Evolutionary conservation across 352 stramenopile genomes (phyloP), one percentile per base, ranked within the genome.

Genomic region (Globisporangium uncinulatum): DNA sequence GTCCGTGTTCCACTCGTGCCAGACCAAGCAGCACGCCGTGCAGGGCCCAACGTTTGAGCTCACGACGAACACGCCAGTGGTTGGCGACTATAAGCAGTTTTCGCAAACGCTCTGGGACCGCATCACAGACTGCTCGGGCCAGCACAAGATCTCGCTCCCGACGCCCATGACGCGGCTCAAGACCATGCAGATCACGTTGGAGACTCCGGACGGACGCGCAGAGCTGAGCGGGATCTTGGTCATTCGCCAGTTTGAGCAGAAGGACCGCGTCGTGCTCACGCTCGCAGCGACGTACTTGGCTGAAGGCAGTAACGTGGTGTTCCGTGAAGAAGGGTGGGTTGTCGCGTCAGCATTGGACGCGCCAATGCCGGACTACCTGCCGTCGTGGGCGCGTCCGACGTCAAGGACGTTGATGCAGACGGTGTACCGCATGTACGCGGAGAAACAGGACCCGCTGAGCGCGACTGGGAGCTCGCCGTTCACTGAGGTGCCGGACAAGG

Each of bases 21-120:
- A 21, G 11, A 56, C 31, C 3, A 56, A 39, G 31, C 21, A 62
- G 4, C 19, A 51, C 37, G 56, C 42, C 3, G 39, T 46, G 37
- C 20, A 32, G 13, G 56, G 56, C 15, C 48, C 48, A 0, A 56
- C 20, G 13, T 51, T 51, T 29, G 56, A 62, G 39, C n/a, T 56
- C 39, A 52, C 41, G 48, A 56, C 31, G 10, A 62, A 31, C 48
- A 56, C 48, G 5, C 56, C 47, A 0, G 20, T 55, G 7, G 17
- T 21, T 10, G 24, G 19, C 39, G 1, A 45, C 21, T 55, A 51
- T 20, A 20, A 51, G 39, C 3, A 32, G 17, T 9, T 56, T 0
- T n/a, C 17, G 4, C 46, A 2, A 3, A 20, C 48, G 29, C 9
- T 62, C 19, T 62, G 56, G 56, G 24, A 10, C 7, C 56, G 56